A percentile compares a stretch with the other conserved stretches of the same genome.
These are phyloP conservation scores for Pilasporangium apinafurcum DNA, from an alignment of 352 stramenopile species.

Conservation along the genomic window DNA sequence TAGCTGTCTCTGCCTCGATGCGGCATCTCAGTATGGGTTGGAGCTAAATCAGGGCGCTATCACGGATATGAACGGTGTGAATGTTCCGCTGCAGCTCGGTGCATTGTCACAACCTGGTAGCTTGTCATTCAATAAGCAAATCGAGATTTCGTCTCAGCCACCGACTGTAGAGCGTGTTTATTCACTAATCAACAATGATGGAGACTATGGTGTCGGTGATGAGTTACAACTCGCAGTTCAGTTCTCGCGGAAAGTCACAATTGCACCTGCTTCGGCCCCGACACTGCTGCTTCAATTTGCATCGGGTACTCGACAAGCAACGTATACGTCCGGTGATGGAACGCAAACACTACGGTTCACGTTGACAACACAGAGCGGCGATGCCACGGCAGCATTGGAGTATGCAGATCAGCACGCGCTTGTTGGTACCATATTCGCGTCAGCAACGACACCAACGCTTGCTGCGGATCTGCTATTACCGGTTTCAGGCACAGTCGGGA, in stretches of 20 bases:
- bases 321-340: slow-evolving; percentile 35
- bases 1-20: slow-evolving; percentile 33
- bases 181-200: slow-evolving; percentile 15
- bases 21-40: slow-evolving; percentile 29
- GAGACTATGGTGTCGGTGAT: slow-evolving; percentile 42
- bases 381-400: slow-evolving; percentile 22
- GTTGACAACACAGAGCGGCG: slow-evolving; percentile 32
- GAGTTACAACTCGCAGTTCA: slow-evolving; percentile 32
- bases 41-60: slow-evolving; percentile 51
- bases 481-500: slow-evolving; percentile 15
- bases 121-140: slow-evolving; percentile 32
- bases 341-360: slow-evolving; percentile 36
- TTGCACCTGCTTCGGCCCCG: slow-evolving; percentile 6
- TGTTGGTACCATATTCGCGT: slow-evolving; percentile 27
- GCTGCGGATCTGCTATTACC: slow-evolving; percentile 24
- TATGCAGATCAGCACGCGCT: slow-evolving; percentile 29
- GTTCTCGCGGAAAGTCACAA: slow-evolving; percentile 33
- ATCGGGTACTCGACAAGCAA: slow-evolving; percentile 10
- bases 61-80: slow-evolving; percentile 26
- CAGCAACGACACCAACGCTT: slow-evolving; percentile 32
- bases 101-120: slow-evolving; percentile 18
- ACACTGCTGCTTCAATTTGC: slow-evolving; percentile 32
- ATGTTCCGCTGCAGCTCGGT: slow-evolving; percentile 41
- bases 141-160: slow-evolving; percentile 35
- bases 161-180: slow-evolving; percentile 36